phyloP scores from a whole-genome alignment of 1,284 basidiomycete genomes.

The Fomitiporia mediterranea region DNA sequence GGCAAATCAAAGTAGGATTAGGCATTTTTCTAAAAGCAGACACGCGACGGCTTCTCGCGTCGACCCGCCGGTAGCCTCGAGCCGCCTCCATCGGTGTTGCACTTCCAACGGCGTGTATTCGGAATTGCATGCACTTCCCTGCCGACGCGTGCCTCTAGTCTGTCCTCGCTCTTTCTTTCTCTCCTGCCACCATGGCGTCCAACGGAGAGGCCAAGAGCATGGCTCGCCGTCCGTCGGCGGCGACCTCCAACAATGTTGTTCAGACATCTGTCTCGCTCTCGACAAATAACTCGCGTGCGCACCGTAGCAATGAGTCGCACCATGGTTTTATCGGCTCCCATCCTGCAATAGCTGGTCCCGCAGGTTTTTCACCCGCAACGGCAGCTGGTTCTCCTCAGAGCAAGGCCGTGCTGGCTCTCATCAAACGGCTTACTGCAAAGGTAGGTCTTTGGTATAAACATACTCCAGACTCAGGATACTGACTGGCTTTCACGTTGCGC shows the following conservation, averaged over 20 bases:
- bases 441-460: constrained; percentile 30
- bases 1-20: not conserved
- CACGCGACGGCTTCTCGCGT: constrained; percentile 14
- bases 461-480: not conserved
- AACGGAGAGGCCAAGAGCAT: constrained; percentile 18
- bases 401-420: constrained; percentile 66
- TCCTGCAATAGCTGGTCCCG: constrained; percentile 28
- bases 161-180: not conserved
- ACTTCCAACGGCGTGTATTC: not conserved
- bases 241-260: not conserved
- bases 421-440: constrained; percentile 70
- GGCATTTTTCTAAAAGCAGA: constrained; percentile 1
- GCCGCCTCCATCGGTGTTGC: not conserved
- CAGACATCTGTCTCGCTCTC: constrained; percentile 22
- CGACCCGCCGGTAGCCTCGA: not conserved
- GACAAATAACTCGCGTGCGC: constrained; percentile 34
- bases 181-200: constrained; percentile 11
- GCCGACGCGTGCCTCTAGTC: not conserved
- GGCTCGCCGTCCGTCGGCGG: constrained; percentile 15
- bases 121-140: constrained; percentile 3
- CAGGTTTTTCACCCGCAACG: constrained; percentile 27
- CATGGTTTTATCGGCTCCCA: constrained; percentile 36
- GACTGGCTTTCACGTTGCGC: not conserved
- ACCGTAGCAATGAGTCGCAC: constrained; percentile 48
- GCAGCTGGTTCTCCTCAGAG: constrained; percentile 52